These are phyloP conservation scores for Furcasterigmium furcatum DNA, from an alignment of 2,329 filamentous ascomycete genomes.

Conservation along the genomic window DNA sequence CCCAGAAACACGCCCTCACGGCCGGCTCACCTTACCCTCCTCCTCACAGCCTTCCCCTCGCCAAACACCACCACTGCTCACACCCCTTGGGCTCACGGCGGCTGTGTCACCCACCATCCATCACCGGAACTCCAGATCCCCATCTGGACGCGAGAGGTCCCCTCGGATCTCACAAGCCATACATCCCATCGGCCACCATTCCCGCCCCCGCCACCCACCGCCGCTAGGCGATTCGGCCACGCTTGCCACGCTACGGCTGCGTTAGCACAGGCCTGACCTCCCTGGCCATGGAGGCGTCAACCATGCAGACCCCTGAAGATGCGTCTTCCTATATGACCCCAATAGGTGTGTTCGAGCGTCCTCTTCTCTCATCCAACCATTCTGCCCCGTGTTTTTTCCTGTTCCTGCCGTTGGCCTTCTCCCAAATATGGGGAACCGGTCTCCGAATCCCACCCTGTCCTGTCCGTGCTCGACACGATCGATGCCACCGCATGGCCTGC, in stretches of 20 bases:
- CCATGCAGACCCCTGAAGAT: constrained; percentile 44
- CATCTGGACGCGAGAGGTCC: neutral
- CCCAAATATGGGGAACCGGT: constrained; percentile 24
- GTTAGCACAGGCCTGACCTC: constrained; percentile 11
- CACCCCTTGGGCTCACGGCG: too few species aligned
- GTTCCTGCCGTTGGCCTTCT: constrained; percentile 42
- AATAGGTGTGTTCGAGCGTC: constrained; percentile 48
- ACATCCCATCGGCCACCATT: constrained; percentile 6
- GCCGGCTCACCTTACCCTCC: neutral
- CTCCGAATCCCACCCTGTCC: constrained; percentile 1
- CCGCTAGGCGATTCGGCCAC: constrained; percentile 9
- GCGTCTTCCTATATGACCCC: constrained; percentile 47
- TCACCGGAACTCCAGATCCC: neutral
- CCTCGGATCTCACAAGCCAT: neutral
- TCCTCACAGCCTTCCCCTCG: neutral
- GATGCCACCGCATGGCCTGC: constrained; percentile 12
- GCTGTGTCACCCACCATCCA: constrained; percentile 1
- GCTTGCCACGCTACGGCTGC: constrained; percentile 10
- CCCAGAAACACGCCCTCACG: neutral
- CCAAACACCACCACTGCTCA: neutral
- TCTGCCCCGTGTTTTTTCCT: constrained; percentile 42
- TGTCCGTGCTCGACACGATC: constrained; percentile 8
- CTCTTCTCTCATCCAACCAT: constrained; percentile 38
- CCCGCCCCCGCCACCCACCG: constrained; percentile 3
- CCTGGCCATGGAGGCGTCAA: constrained; percentile 30